Conservation (phyloP, 176 grass and related monocot genomes). For the Bothriochloa decipiens region DNA sequence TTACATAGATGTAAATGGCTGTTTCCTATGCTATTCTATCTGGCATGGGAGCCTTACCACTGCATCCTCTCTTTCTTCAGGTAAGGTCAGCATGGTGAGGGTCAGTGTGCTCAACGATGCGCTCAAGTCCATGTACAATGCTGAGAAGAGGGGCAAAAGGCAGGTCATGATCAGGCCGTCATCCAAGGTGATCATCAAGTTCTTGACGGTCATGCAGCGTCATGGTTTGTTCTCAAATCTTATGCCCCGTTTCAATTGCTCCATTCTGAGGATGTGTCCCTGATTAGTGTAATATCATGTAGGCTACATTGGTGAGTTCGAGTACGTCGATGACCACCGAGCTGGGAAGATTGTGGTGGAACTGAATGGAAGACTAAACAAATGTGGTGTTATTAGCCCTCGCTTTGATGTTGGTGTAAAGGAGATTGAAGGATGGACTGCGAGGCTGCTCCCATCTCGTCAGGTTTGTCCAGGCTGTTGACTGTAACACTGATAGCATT, state of each 20-base stretch:
- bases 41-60: no score
- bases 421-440: slow-evolving; percentile 37
- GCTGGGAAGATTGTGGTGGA: slow-evolving; percentile 31
- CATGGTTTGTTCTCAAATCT: neutral
- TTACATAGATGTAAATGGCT: no score
- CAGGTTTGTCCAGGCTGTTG: neutral
- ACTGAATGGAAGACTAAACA: slow-evolving; percentile 35
- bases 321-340: slow-evolving; percentile 23
- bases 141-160: slow-evolving; percentile 34
- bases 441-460: slow-evolving; percentile 66
- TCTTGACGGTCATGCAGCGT: slow-evolving; percentile 29
- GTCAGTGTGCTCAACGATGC: slow-evolving; percentile 35
- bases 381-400: slow-evolving; percentile 26
- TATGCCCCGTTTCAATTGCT: no score
- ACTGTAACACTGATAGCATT: no score
- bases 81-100: neutral
- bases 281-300: no score
- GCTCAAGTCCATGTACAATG: slow-evolving; percentile 36
- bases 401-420: slow-evolving; percentile 24
- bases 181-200: slow-evolving; percentile 39
- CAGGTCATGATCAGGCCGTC: slow-evolving; percentile 37
- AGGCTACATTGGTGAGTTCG: slow-evolving; percentile 29
- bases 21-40: no score
- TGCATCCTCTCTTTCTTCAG: no score
- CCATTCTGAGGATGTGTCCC: no score